phyloP scores from a whole-genome alignment of 768 basidiomycete genomes.

The Gloeopeniophorella convolvens region DNA sequence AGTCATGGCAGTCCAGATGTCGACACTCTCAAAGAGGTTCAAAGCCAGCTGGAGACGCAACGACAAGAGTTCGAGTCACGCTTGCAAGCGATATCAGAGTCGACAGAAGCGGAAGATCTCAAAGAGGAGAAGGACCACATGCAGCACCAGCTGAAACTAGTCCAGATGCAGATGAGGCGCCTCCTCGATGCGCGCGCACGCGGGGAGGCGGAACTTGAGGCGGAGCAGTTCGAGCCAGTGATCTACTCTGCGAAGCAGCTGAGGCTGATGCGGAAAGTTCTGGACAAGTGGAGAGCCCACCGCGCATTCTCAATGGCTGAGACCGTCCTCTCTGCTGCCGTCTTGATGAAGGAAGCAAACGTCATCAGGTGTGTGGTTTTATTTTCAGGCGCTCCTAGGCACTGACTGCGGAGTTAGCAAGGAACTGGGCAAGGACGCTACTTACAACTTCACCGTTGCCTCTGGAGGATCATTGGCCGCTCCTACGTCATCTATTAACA shows the following conservation, averaged over 20 bases:
- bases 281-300: conserved; percentile 82
- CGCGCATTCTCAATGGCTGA: conserved; percentile 92
- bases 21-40: conserved; percentile 61
- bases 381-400: conserved; percentile 7
- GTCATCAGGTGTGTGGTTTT: conserved; percentile 62
- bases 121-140: conserved; percentile 90
- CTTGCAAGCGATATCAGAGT: conserved; percentile 53
- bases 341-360: conserved; percentile 90
- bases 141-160: conserved; percentile 78
- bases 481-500: conserved; percentile 78
- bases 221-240: conserved; percentile 66
- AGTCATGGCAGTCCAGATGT: conserved; percentile 60
- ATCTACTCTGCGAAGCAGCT: conserved; percentile 81
- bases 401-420: conserved; percentile 42
- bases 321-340: conserved; percentile 74
- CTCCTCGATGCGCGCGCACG: conserved; percentile 69
- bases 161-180: conserved; percentile 77
- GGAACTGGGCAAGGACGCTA: conserved; percentile 79
- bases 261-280: conserved; percentile 70
- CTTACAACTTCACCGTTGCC: conserved; percentile 90
- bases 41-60: conserved; percentile 56
- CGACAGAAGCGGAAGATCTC: conserved; percentile 76
- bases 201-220: conserved; percentile 64
- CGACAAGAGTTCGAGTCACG: conserved; percentile 51
- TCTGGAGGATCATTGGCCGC: conserved; percentile 73